These are phyloP conservation scores for Russula compacta DNA, from an alignment of 768 basidiomycete genomes.

Conservation along the genomic window DNA sequence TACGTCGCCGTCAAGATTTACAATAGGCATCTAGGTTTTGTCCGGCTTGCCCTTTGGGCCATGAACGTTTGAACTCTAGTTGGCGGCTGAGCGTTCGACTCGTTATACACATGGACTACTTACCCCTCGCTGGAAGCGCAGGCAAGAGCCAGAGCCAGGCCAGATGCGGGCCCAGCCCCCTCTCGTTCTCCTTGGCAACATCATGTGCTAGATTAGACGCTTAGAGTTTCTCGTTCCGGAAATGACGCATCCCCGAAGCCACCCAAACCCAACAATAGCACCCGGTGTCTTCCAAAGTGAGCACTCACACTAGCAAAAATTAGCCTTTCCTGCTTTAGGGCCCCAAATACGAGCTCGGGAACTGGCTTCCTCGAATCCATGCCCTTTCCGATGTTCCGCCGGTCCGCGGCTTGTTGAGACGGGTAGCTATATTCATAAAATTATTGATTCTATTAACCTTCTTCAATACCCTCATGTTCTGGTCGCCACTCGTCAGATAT, in stretches of 20 bases:
- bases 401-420: conserved; percentile 1
- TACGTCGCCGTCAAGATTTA: not conserved
- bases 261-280: not conserved
- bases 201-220: not conserved
- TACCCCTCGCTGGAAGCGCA: not conserved
- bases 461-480: not conserved
- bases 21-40: not conserved
- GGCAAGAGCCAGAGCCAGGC: not conserved
- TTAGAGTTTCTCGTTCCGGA: not conserved
- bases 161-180: not conserved
- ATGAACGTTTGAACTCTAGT: not conserved
- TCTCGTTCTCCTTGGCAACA: conserved; percentile 1
- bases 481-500: not conserved
- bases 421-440: not conserved
- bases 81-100: not conserved
- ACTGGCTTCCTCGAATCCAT: not conserved
- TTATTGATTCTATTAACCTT: not conserved
- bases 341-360: not conserved
- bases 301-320: not conserved
- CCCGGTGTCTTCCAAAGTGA: not conserved
- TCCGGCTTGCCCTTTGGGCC: not conserved
- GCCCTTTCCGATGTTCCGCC: not conserved
- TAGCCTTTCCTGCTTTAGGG: not conserved
- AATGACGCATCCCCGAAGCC: not conserved
- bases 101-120: not conserved